Percentiles rank a stretch among this genome's conserved stretches.
phyloP scores from a whole-genome alignment of 2,329 filamentous ascomycete genomes.

The Nemania abortiva region DNA sequence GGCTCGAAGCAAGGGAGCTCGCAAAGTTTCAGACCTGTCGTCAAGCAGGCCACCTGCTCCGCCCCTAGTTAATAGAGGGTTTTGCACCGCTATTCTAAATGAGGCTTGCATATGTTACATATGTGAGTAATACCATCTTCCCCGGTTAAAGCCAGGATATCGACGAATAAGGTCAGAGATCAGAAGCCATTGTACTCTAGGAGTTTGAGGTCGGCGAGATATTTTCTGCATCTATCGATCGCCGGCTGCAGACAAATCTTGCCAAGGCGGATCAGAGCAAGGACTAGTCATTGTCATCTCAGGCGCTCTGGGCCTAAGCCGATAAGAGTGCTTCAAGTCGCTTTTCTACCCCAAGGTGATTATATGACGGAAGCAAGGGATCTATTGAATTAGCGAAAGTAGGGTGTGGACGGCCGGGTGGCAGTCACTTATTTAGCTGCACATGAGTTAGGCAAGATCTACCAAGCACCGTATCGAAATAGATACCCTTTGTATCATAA shows the following conservation, averaged over 20 bases:
- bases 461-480: not conserved
- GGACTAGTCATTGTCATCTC: not conserved
- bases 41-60: not conserved
- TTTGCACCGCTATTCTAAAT: not conserved
- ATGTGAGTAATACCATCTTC: not conserved
- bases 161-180: not conserved
- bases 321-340: not conserved
- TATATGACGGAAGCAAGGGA: slow-evolving; percentile 21
- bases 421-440: slow-evolving; percentile 13
- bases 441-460: not conserved
- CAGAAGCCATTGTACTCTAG: not conserved
- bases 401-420: not conserved
- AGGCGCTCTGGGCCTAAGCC: not conserved
- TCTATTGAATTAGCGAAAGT: not conserved
- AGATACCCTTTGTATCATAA: slow-evolving; percentile 17
- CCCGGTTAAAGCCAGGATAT: slow-evolving; percentile 2
- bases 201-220: not conserved
- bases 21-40: not conserved
- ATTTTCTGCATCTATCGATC: not conserved
- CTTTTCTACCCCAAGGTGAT: not conserved
- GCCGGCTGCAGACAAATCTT: not conserved
- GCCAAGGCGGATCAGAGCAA: not conserved
- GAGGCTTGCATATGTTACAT: not conserved
- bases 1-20: not conserved
- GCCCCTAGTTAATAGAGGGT: not conserved